phyloP scores from a whole-genome alignment of 345 rosid species.

The Combretum micranthum region DNA sequence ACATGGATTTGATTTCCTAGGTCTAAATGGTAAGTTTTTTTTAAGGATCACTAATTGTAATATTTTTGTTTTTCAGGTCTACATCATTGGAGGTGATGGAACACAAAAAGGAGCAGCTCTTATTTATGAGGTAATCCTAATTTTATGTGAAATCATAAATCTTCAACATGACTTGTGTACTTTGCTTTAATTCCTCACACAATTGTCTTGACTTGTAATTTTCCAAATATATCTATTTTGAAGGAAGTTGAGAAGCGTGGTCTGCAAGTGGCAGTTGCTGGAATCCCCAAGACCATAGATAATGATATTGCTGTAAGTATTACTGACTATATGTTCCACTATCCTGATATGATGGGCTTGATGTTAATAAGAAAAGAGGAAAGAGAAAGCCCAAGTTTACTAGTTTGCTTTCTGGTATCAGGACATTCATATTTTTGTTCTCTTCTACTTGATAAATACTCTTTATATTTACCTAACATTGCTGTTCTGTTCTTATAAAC shows the following conservation, averaged over 20 bases:
- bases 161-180: too few species aligned
- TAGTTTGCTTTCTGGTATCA: neutral
- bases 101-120: conserved; percentile 81
- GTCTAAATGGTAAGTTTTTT: neutral
- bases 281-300: conserved; percentile 89
- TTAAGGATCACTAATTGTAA: neutral
- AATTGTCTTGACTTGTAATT: neutral
- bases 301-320: conserved; percentile 80
- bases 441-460: too few species aligned
- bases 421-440: too few species aligned
- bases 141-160: too few species aligned
- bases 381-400: neutral
- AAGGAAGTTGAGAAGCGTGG: conserved; percentile 90
- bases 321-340: conserved; percentile 7
- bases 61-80: conserved; percentile 44
- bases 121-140: conserved; percentile 52
- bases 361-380: neutral
- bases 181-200: neutral
- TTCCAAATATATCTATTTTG: conserved; percentile 15
- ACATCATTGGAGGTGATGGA: conserved; percentile 94
- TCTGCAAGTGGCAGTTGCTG: conserved; percentile 80
- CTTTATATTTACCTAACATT: too few species aligned
- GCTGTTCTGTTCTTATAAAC: too few species aligned
- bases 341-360: neutral
- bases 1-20: conserved; percentile 4